Evolutionary conservation across 2,329 filamentous ascomycete species (phyloP), one percentile per base, ranked within the genome.

Genomic region (Ascochyta viciae-villosae): DNA sequence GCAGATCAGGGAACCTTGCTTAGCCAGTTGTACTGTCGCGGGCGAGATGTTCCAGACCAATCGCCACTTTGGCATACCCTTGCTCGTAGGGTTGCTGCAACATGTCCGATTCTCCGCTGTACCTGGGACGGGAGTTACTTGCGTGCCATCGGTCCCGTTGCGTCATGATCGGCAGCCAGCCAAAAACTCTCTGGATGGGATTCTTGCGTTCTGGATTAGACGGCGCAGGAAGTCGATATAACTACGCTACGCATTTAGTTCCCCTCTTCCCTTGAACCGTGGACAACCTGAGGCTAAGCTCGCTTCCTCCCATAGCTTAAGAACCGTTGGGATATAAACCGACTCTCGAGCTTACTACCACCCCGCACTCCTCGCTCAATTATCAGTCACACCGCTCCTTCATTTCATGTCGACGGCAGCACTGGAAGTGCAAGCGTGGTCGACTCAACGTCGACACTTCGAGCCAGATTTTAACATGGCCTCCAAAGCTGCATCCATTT

Each of bases 101-200:
- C 15, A 23, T 34, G 31, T 23, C 41, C 45, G 27, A 35, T 27
- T 31, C 22, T 43, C 27, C 19, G 35, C 16, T 39, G 27, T 49
- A 19, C 31, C 35, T 42, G 41, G 29, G n/a, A 34, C 34, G 13
- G 16, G 34, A 26, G 4, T 29, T 44, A 10, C 37, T 31, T 46
- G 22, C 41, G 42, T 38, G 40, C 37, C 40, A 46, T 56, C 41
- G 22, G 34, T 44, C 31, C 23, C 22, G 33, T 47, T 56, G 37
- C 42, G 33, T 56, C 53, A 48, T 48, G 47, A 43, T 51, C 43
- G 51, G 53, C 47, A 33, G 31, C 42, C 53, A 39, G 34, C 24
- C 12, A 37, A n/a, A 13, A 24, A 19, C 38, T 34, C 12, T 50
- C 29, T 23, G 10, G 31, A 19, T 15, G 13, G 24, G 6, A 8